phyloP scores from a whole-genome alignment of 139 green algal species.

The Chlorella sp. region DNA sequence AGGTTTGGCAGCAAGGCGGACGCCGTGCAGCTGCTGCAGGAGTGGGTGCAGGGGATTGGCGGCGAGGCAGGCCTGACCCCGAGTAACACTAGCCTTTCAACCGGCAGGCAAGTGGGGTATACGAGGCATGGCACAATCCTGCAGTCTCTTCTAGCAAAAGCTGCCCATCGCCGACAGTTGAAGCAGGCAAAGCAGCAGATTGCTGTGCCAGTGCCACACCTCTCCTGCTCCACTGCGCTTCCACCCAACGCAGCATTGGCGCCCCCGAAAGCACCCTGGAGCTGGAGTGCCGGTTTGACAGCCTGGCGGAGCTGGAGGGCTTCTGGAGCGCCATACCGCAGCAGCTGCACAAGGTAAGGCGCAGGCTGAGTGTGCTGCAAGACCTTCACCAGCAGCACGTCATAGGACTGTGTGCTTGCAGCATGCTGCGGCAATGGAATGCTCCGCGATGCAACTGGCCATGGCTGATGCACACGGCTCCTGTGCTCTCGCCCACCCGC shows the following conservation, averaged over 20 bases:
- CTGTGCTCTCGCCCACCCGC: not conserved
- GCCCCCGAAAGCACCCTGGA: conserved; percentile 22
- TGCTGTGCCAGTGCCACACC: too few species aligned
- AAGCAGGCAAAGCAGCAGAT: not conserved
- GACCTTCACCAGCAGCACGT: not conserved
- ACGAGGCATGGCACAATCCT: not conserved
- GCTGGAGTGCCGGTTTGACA: conserved; percentile 69
- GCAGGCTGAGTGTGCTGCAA: not conserved
- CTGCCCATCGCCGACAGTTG: not conserved
- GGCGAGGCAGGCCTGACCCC: conserved; percentile 59
- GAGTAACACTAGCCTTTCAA: conserved; percentile 60
- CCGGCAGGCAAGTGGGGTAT: conserved; percentile 58
- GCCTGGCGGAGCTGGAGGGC: conserved; percentile 67
- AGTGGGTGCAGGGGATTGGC: conserved; percentile 76
- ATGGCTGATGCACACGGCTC: too few species aligned
- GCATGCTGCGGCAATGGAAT: too few species aligned
- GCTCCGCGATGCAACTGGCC: too few species aligned
- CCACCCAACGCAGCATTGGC: conserved; percentile 23
- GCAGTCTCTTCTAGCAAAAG: not conserved
- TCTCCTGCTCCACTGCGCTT: too few species aligned
- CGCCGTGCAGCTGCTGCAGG: conserved; percentile 67
- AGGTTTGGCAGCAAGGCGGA: conserved; percentile 80
- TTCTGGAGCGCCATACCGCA: conserved; percentile 69
- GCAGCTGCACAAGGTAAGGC: conserved; percentile 29
- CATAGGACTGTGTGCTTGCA: not conserved